These are phyloP conservation scores for Elsinoe ampelina DNA, from an alignment of 2,329 filamentous ascomycete species.

Conservation along the genomic window DNA sequence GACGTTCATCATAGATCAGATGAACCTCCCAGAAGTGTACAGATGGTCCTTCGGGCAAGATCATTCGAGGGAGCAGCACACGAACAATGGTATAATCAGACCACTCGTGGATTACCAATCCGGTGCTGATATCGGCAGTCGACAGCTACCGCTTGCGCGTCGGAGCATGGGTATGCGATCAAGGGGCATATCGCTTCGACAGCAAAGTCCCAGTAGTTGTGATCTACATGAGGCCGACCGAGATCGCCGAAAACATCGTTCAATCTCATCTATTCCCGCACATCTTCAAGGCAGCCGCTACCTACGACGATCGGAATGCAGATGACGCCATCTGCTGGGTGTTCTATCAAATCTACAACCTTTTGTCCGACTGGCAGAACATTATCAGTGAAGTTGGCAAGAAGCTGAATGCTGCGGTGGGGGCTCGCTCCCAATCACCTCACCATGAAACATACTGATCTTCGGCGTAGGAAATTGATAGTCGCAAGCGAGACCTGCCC, in stretches of 20 bases:
- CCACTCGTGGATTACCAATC: neutral
- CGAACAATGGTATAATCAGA: slow-evolving; percentile 6
- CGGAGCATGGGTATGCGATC: slow-evolving; percentile 29
- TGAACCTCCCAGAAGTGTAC: slow-evolving; percentile 32
- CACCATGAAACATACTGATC: neutral
- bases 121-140: slow-evolving; percentile 17
- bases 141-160: slow-evolving; percentile 27
- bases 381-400: slow-evolving; percentile 27
- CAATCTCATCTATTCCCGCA: slow-evolving; percentile 26
- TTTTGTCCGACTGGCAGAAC: slow-evolving; percentile 31
- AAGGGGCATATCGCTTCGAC: slow-evolving; percentile 26
- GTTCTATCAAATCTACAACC: slow-evolving; percentile 27
- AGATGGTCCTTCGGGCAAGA: slow-evolving; percentile 29
- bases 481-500: slow-evolving; percentile 25
- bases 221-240: slow-evolving; percentile 26
- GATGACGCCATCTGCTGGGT: slow-evolving; percentile 31
- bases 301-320: slow-evolving; percentile 26
- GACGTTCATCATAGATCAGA: slow-evolving; percentile 31
- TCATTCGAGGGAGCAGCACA: slow-evolving; percentile 21
- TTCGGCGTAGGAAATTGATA: slow-evolving; percentile 23
- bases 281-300: slow-evolving; percentile 10
- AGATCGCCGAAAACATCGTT: slow-evolving; percentile 27
- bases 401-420: slow-evolving; percentile 26
- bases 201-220: slow-evolving; percentile 25
- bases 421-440: too few species aligned